Percentiles rank a stretch among this genome's conserved stretches.
These are phyloP conservation scores for Citrus reticulata DNA, from an alignment of 345 rosid genomes.

Conservation along the genomic window DNA sequence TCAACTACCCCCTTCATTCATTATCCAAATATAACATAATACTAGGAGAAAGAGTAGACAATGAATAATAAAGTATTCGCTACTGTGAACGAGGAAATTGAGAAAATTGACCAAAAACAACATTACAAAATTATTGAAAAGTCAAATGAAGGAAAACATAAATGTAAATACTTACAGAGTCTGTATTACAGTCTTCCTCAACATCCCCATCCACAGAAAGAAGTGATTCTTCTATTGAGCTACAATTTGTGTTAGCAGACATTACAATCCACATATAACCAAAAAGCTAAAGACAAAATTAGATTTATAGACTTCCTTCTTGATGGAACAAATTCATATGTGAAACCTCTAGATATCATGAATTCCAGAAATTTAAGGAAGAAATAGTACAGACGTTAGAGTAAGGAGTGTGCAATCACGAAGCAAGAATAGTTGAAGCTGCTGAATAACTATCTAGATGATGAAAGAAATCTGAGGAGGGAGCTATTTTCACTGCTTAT, in stretches of 20 bases:
- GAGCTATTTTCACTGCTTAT: neutral
- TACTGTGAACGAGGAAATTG: neutral
- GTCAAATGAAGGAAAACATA: neutral
- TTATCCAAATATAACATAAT: too few relatives aligned
- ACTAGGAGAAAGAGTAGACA: too few relatives aligned
- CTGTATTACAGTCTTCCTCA: conserved; percentile 35
- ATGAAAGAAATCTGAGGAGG: neutral
- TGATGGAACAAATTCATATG: neutral
- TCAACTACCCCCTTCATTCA: neutral
- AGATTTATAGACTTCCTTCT: neutral
- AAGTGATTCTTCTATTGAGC: conserved; percentile 66
- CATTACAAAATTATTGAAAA: neutral
- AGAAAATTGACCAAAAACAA: neutral
- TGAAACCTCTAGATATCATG: neutral
- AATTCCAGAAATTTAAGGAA: neutral
- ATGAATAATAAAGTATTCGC: neutral
- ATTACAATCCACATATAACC: conserved; percentile 3
- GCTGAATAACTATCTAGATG: neutral
- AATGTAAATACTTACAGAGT: conserved; percentile 35
- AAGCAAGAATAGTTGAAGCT: neutral
- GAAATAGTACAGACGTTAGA: neutral
- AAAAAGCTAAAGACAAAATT: neutral
- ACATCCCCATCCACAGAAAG: conserved; percentile 33
- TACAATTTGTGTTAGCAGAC: conserved; percentile 26
- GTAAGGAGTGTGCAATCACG: neutral